Conservation (phyloP, 257 asterid genomes). For the Sherardia arvensis region DNA sequence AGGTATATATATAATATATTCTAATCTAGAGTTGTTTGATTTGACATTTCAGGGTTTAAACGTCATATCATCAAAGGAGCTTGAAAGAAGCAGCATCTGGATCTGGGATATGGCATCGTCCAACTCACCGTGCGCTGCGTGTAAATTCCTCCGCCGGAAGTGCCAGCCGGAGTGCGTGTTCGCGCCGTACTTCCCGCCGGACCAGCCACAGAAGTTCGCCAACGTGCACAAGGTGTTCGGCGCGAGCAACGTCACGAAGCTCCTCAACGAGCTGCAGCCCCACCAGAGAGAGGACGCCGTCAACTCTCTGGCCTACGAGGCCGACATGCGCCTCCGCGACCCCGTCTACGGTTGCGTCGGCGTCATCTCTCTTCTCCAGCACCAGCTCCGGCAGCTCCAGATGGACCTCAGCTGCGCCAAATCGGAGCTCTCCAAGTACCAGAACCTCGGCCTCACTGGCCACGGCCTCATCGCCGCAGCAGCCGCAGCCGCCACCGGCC, state of each 20-base stretch:
- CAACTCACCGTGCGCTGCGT: constrained; percentile 36
- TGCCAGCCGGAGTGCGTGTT: constrained; percentile 40
- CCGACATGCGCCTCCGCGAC: constrained; percentile 40
- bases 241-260: constrained; percentile 33
- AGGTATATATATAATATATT: not conserved
- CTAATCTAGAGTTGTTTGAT: not conserved
- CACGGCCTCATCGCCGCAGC: constrained; percentile 35
- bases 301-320: constrained; percentile 34
- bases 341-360: constrained; percentile 42
- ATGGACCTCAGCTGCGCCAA: constrained; percentile 35
- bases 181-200: constrained; percentile 40
- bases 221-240: constrained; percentile 38
- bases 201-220: constrained; percentile 36
- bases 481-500: constrained; percentile 24
- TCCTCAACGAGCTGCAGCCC: constrained; percentile 34
- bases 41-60: constrained; percentile 11
- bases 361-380: constrained; percentile 34
- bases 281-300: constrained; percentile 39
- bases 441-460: constrained; percentile 20
- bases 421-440: constrained; percentile 35
- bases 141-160: constrained; percentile 33
- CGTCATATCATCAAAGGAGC: not conserved
- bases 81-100: not conserved
- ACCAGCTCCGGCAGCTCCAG: constrained; percentile 38
- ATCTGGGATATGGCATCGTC: constrained; percentile 15